These are phyloP conservation scores for Neobulgaria alba DNA, from an alignment of 2,329 filamentous ascomycete species.

Conservation along the genomic window DNA sequence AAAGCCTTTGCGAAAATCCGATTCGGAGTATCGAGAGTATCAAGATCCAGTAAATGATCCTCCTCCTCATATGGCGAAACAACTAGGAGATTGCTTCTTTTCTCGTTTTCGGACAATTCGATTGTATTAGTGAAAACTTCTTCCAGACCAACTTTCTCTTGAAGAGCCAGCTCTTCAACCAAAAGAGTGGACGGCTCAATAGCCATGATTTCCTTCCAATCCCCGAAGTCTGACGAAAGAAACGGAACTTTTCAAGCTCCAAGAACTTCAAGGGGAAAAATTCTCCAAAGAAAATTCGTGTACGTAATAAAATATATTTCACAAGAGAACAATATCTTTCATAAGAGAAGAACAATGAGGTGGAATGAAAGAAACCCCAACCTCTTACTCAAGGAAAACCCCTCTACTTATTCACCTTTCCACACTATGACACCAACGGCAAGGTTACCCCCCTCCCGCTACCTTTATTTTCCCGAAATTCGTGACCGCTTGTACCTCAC, in stretches of 20 bases:
- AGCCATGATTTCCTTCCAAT: conserved; percentile 10
- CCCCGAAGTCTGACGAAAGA: too few relatives aligned
- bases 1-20: conserved; percentile 66
- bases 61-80: conserved; percentile 68
- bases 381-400: conserved; percentile 4
- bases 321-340: neutral
- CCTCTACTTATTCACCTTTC: too few relatives aligned
- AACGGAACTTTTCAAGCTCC: too few relatives aligned
- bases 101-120: neutral
- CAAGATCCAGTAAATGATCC: conserved; percentile 65
- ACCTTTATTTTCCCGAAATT: neutral
- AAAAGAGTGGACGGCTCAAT: conserved; percentile 9
- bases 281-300: neutral
- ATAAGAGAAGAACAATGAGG: neutral
- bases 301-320: neutral
- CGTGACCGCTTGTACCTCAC: neutral
- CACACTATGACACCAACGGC: neutral
- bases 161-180: neutral
- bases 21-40: conserved; percentile 55
- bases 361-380: neutral
- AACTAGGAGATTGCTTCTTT: conserved; percentile 38
- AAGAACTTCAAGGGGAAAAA: neutral
- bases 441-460: too few relatives aligned
- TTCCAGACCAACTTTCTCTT: neutral
- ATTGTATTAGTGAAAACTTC: neutral